Percentiles rank a stretch among this genome's conserved stretches.
phyloP scores from a whole-genome alignment of 768 basidiomycete species.

The Pisolithus tinctorius region DNA sequence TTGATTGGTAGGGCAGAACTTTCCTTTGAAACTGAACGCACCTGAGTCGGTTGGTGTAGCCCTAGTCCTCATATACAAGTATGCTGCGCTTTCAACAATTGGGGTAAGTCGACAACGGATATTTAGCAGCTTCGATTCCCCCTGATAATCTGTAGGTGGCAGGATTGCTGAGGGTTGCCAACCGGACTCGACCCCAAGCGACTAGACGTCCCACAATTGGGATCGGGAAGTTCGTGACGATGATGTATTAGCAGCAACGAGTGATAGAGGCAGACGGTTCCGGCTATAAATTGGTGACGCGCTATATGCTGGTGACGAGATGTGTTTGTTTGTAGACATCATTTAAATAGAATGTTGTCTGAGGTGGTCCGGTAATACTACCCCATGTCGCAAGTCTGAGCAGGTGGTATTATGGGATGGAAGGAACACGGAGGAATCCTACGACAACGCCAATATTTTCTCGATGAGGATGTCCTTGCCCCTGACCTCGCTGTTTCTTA shows the following conservation, averaged over 20 bases:
- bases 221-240: not conserved
- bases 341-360: not conserved
- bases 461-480: conserved; percentile 68
- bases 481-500: conserved; percentile 55
- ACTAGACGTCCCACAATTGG: not conserved
- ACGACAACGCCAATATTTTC: conserved; percentile 34
- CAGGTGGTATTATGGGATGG: not conserved
- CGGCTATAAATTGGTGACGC: no score
- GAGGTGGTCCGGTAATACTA: not conserved
- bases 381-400: not conserved
- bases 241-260: not conserved
- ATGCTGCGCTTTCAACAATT: conserved; percentile 2
- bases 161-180: conserved; percentile 2
- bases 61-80: conserved; percentile 1
- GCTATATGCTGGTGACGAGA: no score
- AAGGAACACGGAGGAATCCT: not conserved
- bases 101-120: conserved; percentile 1
- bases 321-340: not conserved
- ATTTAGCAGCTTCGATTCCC: not conserved
- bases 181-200: not conserved
- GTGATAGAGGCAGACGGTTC: no score
- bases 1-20: not conserved
- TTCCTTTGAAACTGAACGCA: not conserved
- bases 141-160: not conserved
- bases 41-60: not conserved